phyloP scores from a whole-genome alignment of 139 green algal species.

The Coelastrella sp. region DNA sequence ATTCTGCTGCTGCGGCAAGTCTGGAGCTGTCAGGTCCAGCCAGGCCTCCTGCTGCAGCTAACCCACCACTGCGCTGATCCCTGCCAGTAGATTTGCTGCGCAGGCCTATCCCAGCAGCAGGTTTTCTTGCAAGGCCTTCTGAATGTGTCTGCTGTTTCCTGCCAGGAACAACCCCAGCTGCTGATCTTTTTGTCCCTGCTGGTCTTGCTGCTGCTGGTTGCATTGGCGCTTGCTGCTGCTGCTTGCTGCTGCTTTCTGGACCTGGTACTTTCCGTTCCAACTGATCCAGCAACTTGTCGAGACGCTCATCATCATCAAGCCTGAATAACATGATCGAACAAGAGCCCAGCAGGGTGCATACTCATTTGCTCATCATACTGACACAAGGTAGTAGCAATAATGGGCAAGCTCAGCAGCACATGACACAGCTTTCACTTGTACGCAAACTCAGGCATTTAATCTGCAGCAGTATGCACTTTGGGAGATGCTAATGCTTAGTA shows the following conservation, averaged over 20 bases:
- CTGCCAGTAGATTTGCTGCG: constrained; percentile 13
- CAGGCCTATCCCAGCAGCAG: not conserved
- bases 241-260: not conserved
- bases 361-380: not conserved
- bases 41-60: not conserved
- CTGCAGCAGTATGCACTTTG: no score
- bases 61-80: not conserved
- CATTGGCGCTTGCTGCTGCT: constrained; percentile 6
- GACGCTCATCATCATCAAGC: constrained; percentile 66
- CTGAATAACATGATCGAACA: constrained; percentile 33
- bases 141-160: not conserved
- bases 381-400: not conserved
- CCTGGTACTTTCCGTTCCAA: constrained; percentile 49
- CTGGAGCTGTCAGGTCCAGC: not conserved
- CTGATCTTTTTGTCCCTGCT: not conserved
- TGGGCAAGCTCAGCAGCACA: no score
- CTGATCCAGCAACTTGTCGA: constrained; percentile 63
- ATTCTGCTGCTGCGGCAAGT: not conserved
- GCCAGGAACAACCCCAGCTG: not conserved
- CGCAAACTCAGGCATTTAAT: no score
- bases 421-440: no score
- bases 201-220: not conserved
- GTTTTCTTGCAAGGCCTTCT: not conserved
- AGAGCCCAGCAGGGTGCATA: not conserved
- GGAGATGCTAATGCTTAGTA: not conserved